phyloP scores from a whole-genome alignment of 2,329 filamentous ascomycete species.

The Aspergillus phoenicis region DNA sequence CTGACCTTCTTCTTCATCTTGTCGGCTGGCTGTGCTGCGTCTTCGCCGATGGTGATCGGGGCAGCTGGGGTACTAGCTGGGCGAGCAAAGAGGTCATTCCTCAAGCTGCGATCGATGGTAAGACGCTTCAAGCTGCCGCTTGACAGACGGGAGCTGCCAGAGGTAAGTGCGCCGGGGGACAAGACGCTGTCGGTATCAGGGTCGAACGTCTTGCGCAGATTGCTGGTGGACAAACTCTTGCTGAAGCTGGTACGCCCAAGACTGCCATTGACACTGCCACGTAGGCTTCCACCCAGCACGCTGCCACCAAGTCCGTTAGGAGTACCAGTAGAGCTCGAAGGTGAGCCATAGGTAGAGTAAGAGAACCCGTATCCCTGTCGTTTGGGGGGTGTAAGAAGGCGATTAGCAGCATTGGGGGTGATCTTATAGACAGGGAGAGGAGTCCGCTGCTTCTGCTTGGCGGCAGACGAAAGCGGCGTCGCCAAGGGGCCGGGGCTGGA shows the following conservation, averaged over 20 bases:
- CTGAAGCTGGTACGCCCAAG: conserved; percentile 68
- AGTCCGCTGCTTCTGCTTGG: conserved; percentile 75
- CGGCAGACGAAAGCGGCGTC: conserved; percentile 77
- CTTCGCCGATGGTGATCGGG: conserved; percentile 41
- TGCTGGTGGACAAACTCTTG: conserved; percentile 89
- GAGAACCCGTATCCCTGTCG: conserved; percentile 83
- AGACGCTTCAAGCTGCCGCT: conserved; percentile 81
- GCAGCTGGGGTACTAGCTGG: conserved; percentile 37
- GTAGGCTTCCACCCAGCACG: conserved; percentile 51
- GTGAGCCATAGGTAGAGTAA: conserved; percentile 88
- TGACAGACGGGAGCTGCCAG: conserved; percentile 66
- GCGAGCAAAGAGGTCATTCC: conserved; percentile 63
- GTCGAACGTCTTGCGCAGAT: conserved; percentile 77
- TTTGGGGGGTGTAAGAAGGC: conserved; percentile 81
- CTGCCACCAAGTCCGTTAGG: conserved; percentile 69
- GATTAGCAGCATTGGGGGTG: conserved; percentile 76
- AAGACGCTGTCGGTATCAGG: conserved; percentile 79
- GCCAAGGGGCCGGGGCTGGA: conserved; percentile 84
- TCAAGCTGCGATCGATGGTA: conserved; percentile 84
- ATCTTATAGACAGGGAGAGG: conserved; percentile 86
- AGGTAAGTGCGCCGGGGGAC: conserved; percentile 79
- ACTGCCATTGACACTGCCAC: conserved; percentile 52
- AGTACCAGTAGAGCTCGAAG: conserved; percentile 69
- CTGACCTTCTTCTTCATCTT: conserved; percentile 78
- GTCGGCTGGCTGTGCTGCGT: conserved; percentile 40